Conservation (phyloP, 2,329 filamentous ascomycete species). For the Aureobasidium sp. region DNA sequence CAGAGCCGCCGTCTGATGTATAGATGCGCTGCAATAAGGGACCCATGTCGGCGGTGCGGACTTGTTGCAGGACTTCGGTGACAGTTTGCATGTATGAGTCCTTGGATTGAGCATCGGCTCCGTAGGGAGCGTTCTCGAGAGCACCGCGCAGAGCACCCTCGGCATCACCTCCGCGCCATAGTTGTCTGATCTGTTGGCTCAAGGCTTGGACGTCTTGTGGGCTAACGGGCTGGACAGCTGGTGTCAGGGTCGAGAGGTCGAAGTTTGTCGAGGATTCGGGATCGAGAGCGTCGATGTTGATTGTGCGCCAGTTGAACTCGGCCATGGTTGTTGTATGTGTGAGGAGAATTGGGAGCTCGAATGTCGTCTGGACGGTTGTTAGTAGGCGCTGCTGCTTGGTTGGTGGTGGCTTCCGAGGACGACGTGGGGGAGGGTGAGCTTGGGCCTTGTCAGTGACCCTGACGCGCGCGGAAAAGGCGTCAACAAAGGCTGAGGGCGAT, state of each 20-base stretch:
- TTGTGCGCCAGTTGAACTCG: slow-evolving; percentile 66
- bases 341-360: not conserved
- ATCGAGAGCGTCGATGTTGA: slow-evolving; percentile 88
- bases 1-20: slow-evolving; percentile 67
- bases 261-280: slow-evolving; percentile 90
- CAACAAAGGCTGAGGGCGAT: not conserved
- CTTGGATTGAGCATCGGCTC: slow-evolving; percentile 49
- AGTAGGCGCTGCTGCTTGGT: not conserved
- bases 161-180: slow-evolving; percentile 77
- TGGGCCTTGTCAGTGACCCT: not conserved
- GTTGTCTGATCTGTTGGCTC: slow-evolving; percentile 75
- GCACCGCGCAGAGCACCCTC: slow-evolving; percentile 81
- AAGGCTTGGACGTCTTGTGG: slow-evolving; percentile 73
- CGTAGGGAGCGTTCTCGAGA: slow-evolving; percentile 76
- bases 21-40: slow-evolving; percentile 79
- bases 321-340: slow-evolving; percentile 32
- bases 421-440: slow-evolving; percentile 1
- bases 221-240: slow-evolving; percentile 64
- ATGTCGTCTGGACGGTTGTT: not conserved
- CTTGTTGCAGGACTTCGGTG: slow-evolving; percentile 88
- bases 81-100: slow-evolving; percentile 83
- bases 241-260: slow-evolving; percentile 74
- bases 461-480: not conserved
- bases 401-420: not conserved
- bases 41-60: slow-evolving; percentile 93